Base-by-base conservation (phyloP, 345 rosid genomes). In the Microcos paniculata region DNA sequence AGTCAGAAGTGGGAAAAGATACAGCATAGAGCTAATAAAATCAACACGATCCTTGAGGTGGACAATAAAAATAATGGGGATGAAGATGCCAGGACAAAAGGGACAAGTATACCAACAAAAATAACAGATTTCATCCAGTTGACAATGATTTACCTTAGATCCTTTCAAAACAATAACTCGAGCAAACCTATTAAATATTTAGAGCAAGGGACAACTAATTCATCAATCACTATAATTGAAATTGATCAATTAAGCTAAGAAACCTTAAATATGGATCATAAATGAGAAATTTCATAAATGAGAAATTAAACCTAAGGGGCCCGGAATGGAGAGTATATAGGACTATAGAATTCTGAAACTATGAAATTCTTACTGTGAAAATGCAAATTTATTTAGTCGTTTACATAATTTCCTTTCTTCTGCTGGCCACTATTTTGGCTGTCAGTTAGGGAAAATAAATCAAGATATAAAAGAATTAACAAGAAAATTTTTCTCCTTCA, bases 111-210 rank as follows among this genome's bases (percentile, higher is more conserved):
- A 19, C 18, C 21, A 61, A 61, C 65, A 23, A 65, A 24, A 65
- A n/a, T 8, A 43, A 65, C 70, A 65, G 12, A 23, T 65, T 65
- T 65, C 19, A 4, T 43, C 70, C 52, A 65, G 52, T 65, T 65
- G 52, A 35, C 16, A 42, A n/a, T 24, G 23, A n/a, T 56, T 9
- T 56, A 11, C 61, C 30, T 56, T 56, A 15, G 43, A 15, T 19
- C 19, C 52, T 8, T 42, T 43, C 52, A 43, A 43, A 64, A 64
- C 28, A 40, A 23, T n/a, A 21, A 42, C 52, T 6, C 19, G 23
- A 65, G 48, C 52, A 42, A 42, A 23, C 31, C 9, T 42, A 40
- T 21, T 64, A n/a, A 21, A 42, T 40, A 6, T 64, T 42, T n/a
- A 40, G 18, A 42, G 64, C 3, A 59, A 28, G 11, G 31, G 30